Evolutionary conservation across 2,329 filamentous ascomycete genomes (phyloP).

Genomic region (Penicillium nordicum): DNA sequence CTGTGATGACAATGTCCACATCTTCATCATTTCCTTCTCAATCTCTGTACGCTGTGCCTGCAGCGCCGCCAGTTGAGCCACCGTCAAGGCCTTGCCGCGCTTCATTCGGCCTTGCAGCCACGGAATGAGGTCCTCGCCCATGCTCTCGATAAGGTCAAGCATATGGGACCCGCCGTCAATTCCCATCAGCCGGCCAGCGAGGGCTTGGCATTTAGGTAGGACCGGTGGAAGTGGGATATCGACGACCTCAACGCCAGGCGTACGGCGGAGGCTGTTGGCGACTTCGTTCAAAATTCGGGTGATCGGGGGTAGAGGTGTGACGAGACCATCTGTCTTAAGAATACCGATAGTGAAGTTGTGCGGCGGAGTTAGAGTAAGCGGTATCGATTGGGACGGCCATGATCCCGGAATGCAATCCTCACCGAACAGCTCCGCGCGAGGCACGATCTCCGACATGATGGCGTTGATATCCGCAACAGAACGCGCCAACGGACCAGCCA

Average conservation of each 20-base stretch:
- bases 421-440: constrained; percentile 53
- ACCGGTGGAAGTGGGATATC: constrained; percentile 54
- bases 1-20: constrained; percentile 48
- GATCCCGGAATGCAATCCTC: constrained; percentile 44
- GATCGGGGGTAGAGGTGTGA: constrained; percentile 40
- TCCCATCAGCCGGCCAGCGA: constrained; percentile 58
- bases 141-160: constrained; percentile 56
- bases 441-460: constrained; percentile 52
- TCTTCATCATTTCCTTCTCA: constrained; percentile 54
- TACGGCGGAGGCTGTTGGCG: constrained; percentile 29
- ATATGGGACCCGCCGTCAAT: constrained; percentile 56
- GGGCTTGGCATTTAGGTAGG: constrained; percentile 54
- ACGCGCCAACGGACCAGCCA: constrained; percentile 43
- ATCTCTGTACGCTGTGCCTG: constrained; percentile 53
- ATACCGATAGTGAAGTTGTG: constrained; percentile 42
- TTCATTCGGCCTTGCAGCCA: constrained; percentile 56
- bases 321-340: constrained; percentile 41
- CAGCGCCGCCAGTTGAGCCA: constrained; percentile 51
- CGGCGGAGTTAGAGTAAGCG: constrained; percentile 17
- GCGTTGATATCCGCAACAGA: constrained; percentile 42
- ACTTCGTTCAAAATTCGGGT: constrained; percentile 41
- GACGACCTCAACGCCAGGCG: constrained; percentile 53
- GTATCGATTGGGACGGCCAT: constrained; percentile 31
- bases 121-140: constrained; percentile 56
- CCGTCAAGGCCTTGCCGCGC: constrained; percentile 46